A percentile compares a stretch with the other conserved stretches of the same genome.
Conservation (phyloP, 495 filamentous ascomycete genomes). For the Lepidopterella palustris region DNA sequence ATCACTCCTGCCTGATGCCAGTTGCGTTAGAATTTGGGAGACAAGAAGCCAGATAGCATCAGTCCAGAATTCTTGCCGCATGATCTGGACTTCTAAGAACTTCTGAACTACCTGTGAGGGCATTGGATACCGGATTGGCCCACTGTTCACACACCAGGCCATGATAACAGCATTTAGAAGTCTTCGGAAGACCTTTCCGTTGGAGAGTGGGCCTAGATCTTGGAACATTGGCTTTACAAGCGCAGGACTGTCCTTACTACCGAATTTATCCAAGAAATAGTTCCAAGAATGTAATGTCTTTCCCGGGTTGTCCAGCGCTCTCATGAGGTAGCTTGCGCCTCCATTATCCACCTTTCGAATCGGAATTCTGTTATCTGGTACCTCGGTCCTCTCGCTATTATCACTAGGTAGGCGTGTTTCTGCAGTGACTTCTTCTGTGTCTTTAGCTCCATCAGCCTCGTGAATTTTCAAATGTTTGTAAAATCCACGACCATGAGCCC, state of each 20-base stretch:
- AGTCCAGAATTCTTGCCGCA: constrained; percentile 9
- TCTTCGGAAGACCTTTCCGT: constrained; percentile 8
- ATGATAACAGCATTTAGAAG: constrained; percentile 6
- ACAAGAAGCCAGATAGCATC: constrained; percentile 7
- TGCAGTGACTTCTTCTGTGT: too few relatives aligned
- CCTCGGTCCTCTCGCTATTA: too few relatives aligned
- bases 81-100: constrained; percentile 15
- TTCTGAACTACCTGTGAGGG: constrained; percentile 15
- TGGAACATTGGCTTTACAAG: not conserved
- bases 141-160: not conserved
- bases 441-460: too few relatives aligned
- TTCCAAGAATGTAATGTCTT: constrained; percentile 33
- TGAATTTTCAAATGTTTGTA: too few relatives aligned
- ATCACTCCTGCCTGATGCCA: not conserved
- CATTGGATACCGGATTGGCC: not conserved
- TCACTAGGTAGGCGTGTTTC: too few relatives aligned
- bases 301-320: constrained; percentile 25
- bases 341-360: not conserved
- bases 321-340: not conserved
- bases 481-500: too few relatives aligned
- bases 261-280: constrained; percentile 35
- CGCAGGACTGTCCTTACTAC: constrained; percentile 1
- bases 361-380: too few relatives aligned
- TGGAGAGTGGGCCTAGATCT: not conserved
- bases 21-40: not conserved